Evolutionary conservation across 2,329 filamentous ascomycete species (phyloP).

Genomic region (Diaporthe eres): DNA sequence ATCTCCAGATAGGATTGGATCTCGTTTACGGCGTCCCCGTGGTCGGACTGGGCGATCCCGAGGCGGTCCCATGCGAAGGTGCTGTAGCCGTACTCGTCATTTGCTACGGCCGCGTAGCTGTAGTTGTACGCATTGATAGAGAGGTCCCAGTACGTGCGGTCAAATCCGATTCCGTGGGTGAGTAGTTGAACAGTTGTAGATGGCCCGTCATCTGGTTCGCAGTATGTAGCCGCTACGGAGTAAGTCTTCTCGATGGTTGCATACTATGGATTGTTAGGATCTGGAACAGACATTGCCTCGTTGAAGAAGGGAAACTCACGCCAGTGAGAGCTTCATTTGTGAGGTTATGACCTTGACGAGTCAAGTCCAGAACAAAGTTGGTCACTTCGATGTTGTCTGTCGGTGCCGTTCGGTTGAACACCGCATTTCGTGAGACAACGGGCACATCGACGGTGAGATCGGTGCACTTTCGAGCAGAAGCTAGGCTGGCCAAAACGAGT

Average conservation of each 20-base stretch:
- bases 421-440: conserved; percentile 66
- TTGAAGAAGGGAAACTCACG: conserved; percentile 48
- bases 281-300: not conserved
- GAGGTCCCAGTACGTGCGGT: conserved; percentile 56
- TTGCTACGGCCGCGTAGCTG: conserved; percentile 29
- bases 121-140: conserved; percentile 38
- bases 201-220: conserved; percentile 64
- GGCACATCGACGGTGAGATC: conserved; percentile 70
- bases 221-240: conserved; percentile 73
- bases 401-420: conserved; percentile 65
- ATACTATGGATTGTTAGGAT: conserved; percentile 52
- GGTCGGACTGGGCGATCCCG: conserved; percentile 34
- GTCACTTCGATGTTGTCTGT: conserved; percentile 69
- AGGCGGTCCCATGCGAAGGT: conserved; percentile 40
- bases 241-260: conserved; percentile 66
- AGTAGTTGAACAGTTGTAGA: conserved; percentile 61
- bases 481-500: conserved; percentile 47
- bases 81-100: conserved; percentile 36
- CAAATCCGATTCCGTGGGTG: conserved; percentile 68
- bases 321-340: conserved; percentile 59
- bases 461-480: conserved; percentile 55
- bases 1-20: conserved; percentile 39
- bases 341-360: conserved; percentile 65
- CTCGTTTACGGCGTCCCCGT: conserved; percentile 38
- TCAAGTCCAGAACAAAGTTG: conserved; percentile 66